Base-by-base conservation (phyloP, 495 filamentous ascomycete genomes). In the Clavariopsis aquatica region DNA sequence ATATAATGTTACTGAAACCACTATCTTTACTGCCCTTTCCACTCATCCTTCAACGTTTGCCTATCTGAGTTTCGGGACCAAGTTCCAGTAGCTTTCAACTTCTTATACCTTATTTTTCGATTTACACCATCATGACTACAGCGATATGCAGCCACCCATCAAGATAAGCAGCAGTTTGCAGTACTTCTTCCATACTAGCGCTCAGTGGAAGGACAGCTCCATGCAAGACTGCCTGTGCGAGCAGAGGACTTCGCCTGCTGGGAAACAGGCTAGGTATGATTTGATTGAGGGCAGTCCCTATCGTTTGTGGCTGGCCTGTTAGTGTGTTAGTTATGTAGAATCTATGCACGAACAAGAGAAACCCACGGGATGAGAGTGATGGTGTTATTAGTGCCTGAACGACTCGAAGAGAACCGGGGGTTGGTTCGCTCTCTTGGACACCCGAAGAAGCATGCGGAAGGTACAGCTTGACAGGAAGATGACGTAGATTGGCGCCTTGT, bases 131-230 rank as follows among this genome's bases (percentile, higher is more conserved):
- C 88, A 96, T 89, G n/a, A 87, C 81, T 6, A 98, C 83, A 45
- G 89, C 89, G 13, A 98, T 72, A 78, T 93, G 90, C 20, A 96
- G 73, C 87, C 93, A 98, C 0, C 94, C 94, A 76, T 98, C 94
- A 0, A 89, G 85, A 76, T 98, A 98, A 0, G 91, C 84, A 17
- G 89, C 89, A 56, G 84, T 86, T 43, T 87, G 79, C 73, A 93
- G 87, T 29, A 98, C 77, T 49, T 98, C 93, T 69, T 94, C 90
- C 24, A 98, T 74, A n/a, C 85, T 87, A 0, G 92, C 89, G 58
- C 77, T 76, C 81, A 98, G 88, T 5, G 94, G 92, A 57, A 97
- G 82, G 2, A 88, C 84, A 3, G 86, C 89, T 4, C 94, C 95
- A 78, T 99, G 94, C 68, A 97, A 70, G 26, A 98, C 86, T 13